These are phyloP conservation scores for Zoysia japonica DNA, from an alignment of 176 grass and related monocot species.

Conservation along the genomic window DNA sequence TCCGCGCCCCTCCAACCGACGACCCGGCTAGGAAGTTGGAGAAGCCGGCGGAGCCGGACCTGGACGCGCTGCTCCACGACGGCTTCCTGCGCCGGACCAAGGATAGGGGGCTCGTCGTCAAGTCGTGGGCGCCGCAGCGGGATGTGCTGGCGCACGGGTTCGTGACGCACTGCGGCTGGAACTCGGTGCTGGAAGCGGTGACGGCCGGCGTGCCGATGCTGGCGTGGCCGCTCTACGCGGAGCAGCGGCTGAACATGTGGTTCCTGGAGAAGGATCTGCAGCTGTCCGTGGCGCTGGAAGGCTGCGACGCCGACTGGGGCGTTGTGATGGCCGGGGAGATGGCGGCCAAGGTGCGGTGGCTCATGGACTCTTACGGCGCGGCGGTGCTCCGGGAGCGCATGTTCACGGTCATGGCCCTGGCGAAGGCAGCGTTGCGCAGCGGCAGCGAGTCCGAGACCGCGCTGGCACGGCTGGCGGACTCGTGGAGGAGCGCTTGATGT, in stretches of 20 bases:
- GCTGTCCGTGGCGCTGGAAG: slow-evolving; percentile 45
- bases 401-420: slow-evolving; percentile 23
- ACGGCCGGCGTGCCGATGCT: slow-evolving; percentile 51
- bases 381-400: slow-evolving; percentile 30
- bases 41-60: slow-evolving; percentile 22
- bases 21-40: slow-evolving; percentile 38
- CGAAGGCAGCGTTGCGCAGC: slow-evolving; percentile 31
- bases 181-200: slow-evolving; percentile 52
- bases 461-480: slow-evolving; percentile 33
- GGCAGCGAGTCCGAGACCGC: slow-evolving; percentile 49
- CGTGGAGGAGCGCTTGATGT: slow-evolving; percentile 20
- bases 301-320: slow-evolving; percentile 26
- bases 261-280: slow-evolving; percentile 53
- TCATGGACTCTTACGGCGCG: slow-evolving; percentile 44
- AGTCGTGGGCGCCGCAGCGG: slow-evolving; percentile 63
- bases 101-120: slow-evolving; percentile 44
- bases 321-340: slow-evolving; percentile 39
- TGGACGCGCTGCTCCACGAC: slow-evolving; percentile 43
- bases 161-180: slow-evolving; percentile 68
- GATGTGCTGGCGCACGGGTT: slow-evolving; percentile 64
- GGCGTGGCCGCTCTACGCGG: slow-evolving; percentile 59
- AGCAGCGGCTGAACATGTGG: slow-evolving; percentile 55
- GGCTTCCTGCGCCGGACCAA: slow-evolving; percentile 56
- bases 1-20: slow-evolving; percentile 36
- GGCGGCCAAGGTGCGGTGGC: slow-evolving; percentile 38